Conservation (phyloP, 495 filamentous ascomycete genomes). For the Cetradonia linearis region DNA sequence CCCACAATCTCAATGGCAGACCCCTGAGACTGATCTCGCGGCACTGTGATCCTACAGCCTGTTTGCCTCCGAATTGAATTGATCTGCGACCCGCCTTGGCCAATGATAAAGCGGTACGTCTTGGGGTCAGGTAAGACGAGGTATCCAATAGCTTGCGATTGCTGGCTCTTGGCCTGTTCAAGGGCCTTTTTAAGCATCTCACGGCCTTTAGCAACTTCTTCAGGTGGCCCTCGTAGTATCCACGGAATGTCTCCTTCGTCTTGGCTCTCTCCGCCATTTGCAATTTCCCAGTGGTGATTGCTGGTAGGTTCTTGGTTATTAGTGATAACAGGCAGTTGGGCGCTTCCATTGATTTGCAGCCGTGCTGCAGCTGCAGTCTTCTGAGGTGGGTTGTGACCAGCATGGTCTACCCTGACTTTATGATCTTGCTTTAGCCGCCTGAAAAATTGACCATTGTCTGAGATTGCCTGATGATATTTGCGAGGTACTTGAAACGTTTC, state of each 20-base stretch:
- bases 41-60: constrained; percentile 84
- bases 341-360: constrained; percentile 39
- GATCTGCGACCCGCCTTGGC: constrained; percentile 79
- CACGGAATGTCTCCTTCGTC: constrained; percentile 78
- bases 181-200: constrained; percentile 60
- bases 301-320: constrained; percentile 58
- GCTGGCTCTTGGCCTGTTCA: constrained; percentile 52
- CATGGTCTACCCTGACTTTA: constrained; percentile 83
- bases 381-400: constrained; percentile 60
- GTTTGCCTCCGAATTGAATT: constrained; percentile 87
- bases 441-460: constrained; percentile 90
- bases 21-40: constrained; percentile 60
- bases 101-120: constrained; percentile 84
- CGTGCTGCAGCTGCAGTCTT: constrained; percentile 43
- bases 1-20: constrained; percentile 88
- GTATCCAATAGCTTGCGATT: constrained; percentile 62
- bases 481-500: constrained; percentile 75
- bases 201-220: constrained; percentile 69
- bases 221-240: constrained; percentile 68
- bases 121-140: constrained; percentile 80
- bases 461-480: constrained; percentile 67
- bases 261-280: constrained; percentile 44
- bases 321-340: constrained; percentile 73
- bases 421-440: constrained; percentile 71
- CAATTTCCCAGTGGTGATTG: constrained; percentile 68